Percentiles rank a stretch among this genome's conserved stretches.
These are phyloP conservation scores for Pichia inconspicua DNA, from an alignment of 1,139 yeast species.

Conservation along the genomic window DNA sequence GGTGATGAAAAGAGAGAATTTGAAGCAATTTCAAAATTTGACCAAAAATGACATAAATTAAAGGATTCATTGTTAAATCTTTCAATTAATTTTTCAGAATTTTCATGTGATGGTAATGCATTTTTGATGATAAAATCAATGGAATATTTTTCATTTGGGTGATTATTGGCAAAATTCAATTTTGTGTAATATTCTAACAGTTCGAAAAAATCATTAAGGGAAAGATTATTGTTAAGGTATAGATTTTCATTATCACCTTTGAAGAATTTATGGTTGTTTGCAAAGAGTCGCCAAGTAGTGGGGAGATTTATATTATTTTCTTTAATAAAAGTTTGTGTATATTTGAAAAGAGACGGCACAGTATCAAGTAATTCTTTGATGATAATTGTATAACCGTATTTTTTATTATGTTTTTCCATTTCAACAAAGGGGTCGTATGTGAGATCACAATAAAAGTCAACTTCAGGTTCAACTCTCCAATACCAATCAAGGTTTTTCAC, in stretches of 20 bases:
- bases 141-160: background rate
- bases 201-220: conserved; percentile 16
- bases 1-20: conserved; percentile 63
- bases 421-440: conserved; percentile 85
- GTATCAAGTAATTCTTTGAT: conserved; percentile 71
- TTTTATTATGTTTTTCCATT: conserved; percentile 62
- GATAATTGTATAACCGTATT: conserved; percentile 76
- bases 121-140: conserved; percentile 10
- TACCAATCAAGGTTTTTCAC: conserved; percentile 72
- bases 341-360: conserved; percentile 69
- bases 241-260: conserved; percentile 20
- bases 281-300: conserved; percentile 52
- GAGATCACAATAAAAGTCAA: conserved; percentile 79
- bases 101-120: background rate
- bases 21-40: conserved; percentile 85
- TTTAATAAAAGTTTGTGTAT: conserved; percentile 56
- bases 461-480: conserved; percentile 92
- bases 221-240: conserved; percentile 24
- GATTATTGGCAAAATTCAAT: conserved; percentile 17
- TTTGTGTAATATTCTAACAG: conserved; percentile 18
- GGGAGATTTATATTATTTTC: conserved; percentile 37
- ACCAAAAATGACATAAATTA: conserved; percentile 82
- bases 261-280: conserved; percentile 28
- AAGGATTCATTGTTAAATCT: conserved; percentile 51
- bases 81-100: conserved; percentile 34